phyloP scores from a whole-genome alignment of 495 filamentous ascomycete genomes.

The Lepraria neglecta region DNA sequence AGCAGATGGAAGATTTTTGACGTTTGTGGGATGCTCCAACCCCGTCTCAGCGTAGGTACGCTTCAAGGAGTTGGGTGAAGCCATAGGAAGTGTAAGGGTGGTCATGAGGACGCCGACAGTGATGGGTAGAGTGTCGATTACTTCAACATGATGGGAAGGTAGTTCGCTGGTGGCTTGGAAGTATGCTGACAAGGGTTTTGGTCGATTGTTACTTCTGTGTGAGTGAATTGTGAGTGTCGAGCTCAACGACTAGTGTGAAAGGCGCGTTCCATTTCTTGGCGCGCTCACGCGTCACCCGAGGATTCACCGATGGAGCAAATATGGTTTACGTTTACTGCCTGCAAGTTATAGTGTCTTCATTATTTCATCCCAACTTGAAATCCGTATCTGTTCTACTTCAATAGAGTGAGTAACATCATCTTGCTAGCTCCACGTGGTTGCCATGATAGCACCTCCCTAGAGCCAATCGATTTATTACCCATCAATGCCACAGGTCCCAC shows the following conservation, averaged over 20 bases:
- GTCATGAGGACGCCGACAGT: slow-evolving; percentile 10
- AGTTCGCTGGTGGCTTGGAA: background rate
- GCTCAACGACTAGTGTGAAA: background rate
- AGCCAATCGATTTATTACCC: too few species aligned
- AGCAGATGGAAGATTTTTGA: background rate
- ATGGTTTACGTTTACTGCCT: too few species aligned
- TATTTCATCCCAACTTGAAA: too few species aligned
- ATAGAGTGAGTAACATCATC: too few species aligned
- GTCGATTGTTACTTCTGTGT: background rate
- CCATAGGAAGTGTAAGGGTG: slow-evolving; percentile 22
- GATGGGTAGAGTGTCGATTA: background rate
- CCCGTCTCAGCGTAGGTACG: slow-evolving; percentile 24
- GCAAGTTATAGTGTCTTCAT: too few species aligned
- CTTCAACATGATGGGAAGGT: background rate
- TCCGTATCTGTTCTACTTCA: too few species aligned
- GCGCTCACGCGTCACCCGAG: slow-evolving; percentile 5
- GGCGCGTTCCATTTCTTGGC: slow-evolving; percentile 7
- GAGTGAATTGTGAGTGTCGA: background rate
- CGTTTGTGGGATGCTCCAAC: slow-evolving; percentile 22
- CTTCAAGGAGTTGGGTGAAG: slow-evolving; percentile 25
- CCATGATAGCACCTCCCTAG: too few species aligned
- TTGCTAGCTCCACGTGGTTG: too few species aligned
- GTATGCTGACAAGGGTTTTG: background rate
- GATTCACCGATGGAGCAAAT: background rate
- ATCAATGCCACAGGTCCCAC: too few species aligned